phyloP scores from a whole-genome alignment of 1,284 basidiomycete species.

The Ceratobasidium sp. region DNA sequence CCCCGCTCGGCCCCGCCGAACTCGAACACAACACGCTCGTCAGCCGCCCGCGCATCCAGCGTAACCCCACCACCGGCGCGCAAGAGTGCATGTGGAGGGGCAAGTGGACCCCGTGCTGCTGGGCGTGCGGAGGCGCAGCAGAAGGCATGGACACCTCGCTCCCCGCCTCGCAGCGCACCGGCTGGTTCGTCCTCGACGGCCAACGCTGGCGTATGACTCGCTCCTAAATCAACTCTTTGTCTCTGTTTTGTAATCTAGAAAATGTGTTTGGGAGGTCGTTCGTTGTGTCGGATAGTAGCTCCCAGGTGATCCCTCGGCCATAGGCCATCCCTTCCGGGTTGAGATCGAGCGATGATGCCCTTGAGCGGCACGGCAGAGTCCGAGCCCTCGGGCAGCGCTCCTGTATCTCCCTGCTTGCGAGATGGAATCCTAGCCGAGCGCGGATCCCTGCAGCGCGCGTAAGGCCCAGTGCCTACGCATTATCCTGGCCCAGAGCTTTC shows the following conservation, averaged over 20 bases:
- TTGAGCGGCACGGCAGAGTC: too few relatives aligned
- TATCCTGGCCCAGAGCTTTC: too few relatives aligned
- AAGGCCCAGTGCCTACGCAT: too few relatives aligned
- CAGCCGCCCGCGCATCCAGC: constrained; percentile 24
- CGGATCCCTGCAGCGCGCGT: too few relatives aligned
- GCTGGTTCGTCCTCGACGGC: constrained; percentile 38
- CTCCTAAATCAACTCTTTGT: constrained; percentile 7
- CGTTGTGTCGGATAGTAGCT: constrained; percentile 20
- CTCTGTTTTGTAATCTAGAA: too few relatives aligned
- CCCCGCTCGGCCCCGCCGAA: constrained; percentile 32
- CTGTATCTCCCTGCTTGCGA: too few relatives aligned
- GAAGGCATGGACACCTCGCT: constrained; percentile 37
- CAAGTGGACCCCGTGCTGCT: constrained; percentile 37
- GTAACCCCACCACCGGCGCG: constrained; percentile 27
- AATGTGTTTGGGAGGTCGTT: not conserved
- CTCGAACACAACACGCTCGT: constrained; percentile 37
- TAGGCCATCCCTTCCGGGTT: not conserved
- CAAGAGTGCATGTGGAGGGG: constrained; percentile 36
- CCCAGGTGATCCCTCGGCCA: too few relatives aligned
- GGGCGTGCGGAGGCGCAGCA: constrained; percentile 35
- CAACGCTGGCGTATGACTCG: constrained; percentile 37
- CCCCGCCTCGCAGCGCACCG: constrained; percentile 34
- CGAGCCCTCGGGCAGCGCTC: too few relatives aligned
- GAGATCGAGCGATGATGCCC: too few relatives aligned
- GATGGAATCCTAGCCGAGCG: too few relatives aligned